phyloP scores from a whole-genome alignment of 2,329 filamentous ascomycete species.

The Colletotrichum abscissum region DNA sequence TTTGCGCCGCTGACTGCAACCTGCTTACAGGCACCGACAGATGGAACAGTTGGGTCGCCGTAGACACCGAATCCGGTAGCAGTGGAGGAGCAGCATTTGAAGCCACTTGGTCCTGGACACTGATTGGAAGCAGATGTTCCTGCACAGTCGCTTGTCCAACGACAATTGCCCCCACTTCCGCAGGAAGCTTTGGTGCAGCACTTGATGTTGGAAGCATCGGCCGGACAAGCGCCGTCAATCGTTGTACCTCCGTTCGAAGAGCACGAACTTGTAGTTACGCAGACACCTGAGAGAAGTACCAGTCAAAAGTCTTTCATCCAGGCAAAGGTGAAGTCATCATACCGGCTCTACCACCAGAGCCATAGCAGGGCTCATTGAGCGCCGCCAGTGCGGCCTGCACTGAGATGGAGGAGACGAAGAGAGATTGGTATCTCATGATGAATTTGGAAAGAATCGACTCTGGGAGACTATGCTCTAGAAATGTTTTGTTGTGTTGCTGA shows the following conservation, averaged over 20 bases:
- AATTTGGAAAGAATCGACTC: not conserved
- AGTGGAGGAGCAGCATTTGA: conserved; percentile 51
- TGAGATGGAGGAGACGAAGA: conserved; percentile 8
- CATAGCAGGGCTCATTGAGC: conserved; percentile 46
- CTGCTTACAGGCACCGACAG: conserved; percentile 48
- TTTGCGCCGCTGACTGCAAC: conserved; percentile 49
- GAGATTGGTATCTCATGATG: conserved; percentile 16
- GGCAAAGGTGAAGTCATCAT: fast-evolving
- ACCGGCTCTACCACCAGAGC: conserved; percentile 38
- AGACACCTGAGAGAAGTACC: conserved; percentile 45
- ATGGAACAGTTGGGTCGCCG: conserved; percentile 45
- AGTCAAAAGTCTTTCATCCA: not conserved
- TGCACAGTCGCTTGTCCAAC: conserved; percentile 51
- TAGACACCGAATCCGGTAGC: conserved; percentile 50
- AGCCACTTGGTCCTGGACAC: conserved; percentile 51
- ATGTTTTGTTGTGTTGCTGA: not conserved
- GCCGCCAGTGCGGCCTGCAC: conserved; percentile 39
- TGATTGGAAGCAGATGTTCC: conserved; percentile 43
- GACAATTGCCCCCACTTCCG: conserved; percentile 49
- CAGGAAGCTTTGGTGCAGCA: conserved; percentile 56
- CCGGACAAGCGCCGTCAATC: conserved; percentile 51
- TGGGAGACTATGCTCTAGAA: not conserved
- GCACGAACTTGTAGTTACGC: conserved; percentile 50
- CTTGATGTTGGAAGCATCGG: conserved; percentile 49
- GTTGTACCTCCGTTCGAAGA: conserved; percentile 48